A percentile compares a stretch with the other conserved stretches of the same genome.
phyloP scores from a whole-genome alignment of 768 basidiomycete genomes.

The Pholiota microspora region DNA sequence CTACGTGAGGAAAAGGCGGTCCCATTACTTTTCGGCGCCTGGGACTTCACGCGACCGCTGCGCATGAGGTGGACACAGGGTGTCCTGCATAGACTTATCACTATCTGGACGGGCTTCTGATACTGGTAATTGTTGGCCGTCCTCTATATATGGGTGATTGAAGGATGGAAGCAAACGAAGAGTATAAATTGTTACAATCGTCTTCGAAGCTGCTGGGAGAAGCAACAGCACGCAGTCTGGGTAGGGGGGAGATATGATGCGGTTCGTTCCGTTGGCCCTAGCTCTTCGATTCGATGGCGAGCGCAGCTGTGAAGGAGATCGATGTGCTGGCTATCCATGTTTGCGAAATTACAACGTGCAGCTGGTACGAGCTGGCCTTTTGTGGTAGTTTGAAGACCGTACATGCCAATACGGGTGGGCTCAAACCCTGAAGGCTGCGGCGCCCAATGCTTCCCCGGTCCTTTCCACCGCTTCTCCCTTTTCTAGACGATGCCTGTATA shows the following conservation, averaged over 20 bases:
- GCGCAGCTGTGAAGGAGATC: too few relatives aligned
- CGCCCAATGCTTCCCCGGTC: background rate
- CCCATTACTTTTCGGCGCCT: background rate
- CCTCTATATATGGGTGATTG: background rate
- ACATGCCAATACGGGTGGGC: background rate
- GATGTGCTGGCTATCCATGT: too few relatives aligned
- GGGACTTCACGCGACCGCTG: too few relatives aligned
- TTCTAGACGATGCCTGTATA: constrained; percentile 6
- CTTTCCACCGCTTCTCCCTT: constrained; percentile 2
- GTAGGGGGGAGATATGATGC: background rate
- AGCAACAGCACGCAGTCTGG: background rate
- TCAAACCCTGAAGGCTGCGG: background rate
- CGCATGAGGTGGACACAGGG: background rate
- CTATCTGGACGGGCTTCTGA: background rate
- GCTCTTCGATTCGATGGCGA: too few relatives aligned
- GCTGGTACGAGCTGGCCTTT: too few relatives aligned
- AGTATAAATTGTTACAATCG: background rate
- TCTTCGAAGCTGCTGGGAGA: background rate
- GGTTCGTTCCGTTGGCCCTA: background rate
- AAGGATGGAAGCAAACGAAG: background rate
- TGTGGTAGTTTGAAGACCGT: too few relatives aligned
- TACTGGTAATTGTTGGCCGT: background rate
- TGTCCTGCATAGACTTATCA: background rate
- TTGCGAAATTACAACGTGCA: background rate
- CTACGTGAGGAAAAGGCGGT: background rate